These are phyloP conservation scores for Phytophthora ohioensis DNA, from an alignment of 352 stramenopile genomes.

Conservation along the genomic window DNA sequence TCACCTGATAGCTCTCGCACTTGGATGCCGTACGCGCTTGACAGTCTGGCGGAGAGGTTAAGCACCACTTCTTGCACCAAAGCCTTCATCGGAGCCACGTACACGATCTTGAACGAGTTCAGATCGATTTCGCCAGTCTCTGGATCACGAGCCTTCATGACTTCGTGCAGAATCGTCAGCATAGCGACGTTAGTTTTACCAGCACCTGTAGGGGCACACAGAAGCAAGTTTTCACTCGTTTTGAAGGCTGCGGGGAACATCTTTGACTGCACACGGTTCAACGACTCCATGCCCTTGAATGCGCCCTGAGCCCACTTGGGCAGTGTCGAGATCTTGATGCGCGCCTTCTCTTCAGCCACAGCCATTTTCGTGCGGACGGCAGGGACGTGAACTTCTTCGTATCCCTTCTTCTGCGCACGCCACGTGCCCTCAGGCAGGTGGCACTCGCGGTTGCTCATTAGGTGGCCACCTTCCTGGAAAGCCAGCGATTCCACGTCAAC, in stretches of 20 bases:
- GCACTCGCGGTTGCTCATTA: slow-evolving; percentile 99
- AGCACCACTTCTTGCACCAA: slow-evolving; percentile 99
- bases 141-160: slow-evolving; percentile 93
- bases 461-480: slow-evolving; percentile 96
- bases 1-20: slow-evolving; percentile 99
- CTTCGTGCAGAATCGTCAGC: slow-evolving; percentile 98
- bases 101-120: slow-evolving; percentile 99
- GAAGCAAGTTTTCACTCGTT: slow-evolving; percentile 96
- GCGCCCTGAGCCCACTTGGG: slow-evolving; percentile 96
- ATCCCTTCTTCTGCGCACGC: slow-evolving; percentile 97
- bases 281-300: slow-evolving; percentile 97
- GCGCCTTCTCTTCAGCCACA: slow-evolving; percentile 74
- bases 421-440: slow-evolving; percentile 97
- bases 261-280: slow-evolving; percentile 99
- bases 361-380: slow-evolving; percentile 90
- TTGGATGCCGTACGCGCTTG: slow-evolving; percentile 92
- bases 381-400: slow-evolving; percentile 99
- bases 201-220: slow-evolving; percentile 99
- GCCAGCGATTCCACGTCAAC: slow-evolving; percentile 96
- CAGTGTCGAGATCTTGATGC: slow-evolving; percentile 93
- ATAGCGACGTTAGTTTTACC: slow-evolving; percentile 99
- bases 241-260: slow-evolving; percentile 95
- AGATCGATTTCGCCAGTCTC: slow-evolving; percentile 93
- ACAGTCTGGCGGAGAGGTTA: slow-evolving; percentile 96
- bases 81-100: slow-evolving; percentile 99